Base-by-base conservation (phyloP, 768 basidiomycete species). In the Rhodotorula diobovata region DNA sequence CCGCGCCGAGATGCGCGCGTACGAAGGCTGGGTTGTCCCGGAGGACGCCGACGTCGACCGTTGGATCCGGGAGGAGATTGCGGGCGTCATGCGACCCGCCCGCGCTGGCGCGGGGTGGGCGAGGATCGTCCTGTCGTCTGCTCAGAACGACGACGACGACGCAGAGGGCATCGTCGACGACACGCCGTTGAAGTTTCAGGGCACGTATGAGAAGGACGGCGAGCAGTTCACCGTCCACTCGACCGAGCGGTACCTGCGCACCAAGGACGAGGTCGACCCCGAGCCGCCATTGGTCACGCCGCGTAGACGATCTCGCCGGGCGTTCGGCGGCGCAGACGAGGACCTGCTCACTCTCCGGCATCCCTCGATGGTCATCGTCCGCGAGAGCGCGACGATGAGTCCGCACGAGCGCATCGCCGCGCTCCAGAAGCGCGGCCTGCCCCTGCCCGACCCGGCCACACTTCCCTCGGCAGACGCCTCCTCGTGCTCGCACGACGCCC, bases 401-500 rank as follows among this genome's bases (percentile, higher is more conserved):
- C 63, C 59, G 14, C 4, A n/a, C 10, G 66, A 74, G 67, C 63
- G 51, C 25, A 37, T 68, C 41, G 20, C 37, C n/a, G 53, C 59
- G 12, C 55, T 71, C 14, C 23, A 32, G n/a, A 65, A 66, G n/a
- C 66, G 73, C 9, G 69, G 70, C 4, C 41, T 74, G 9, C 60
- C 66, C 3, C 23, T 61, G 11, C 63, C 64, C n/a, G n/a, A n/a
- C 21, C 30, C 23, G 2, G 20, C 43, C 23, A 28, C 41, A 11
- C n/a, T 14, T 28, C 28, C 16, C 21, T 23, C 48, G 25, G 25
- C 9, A 6, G 54, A 55, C 1, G 6, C 45, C 21, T 37, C 39
- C 16, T 56, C 58, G 25, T 93, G 91, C 78, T 86, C 85, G 2
- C 90, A 91, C 80, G 91, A 93, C 78, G 76, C 80, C 7, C 82